Conservation (phyloP, 768 basidiomycete genomes). For the Rhodotorula paludigena region DNA sequence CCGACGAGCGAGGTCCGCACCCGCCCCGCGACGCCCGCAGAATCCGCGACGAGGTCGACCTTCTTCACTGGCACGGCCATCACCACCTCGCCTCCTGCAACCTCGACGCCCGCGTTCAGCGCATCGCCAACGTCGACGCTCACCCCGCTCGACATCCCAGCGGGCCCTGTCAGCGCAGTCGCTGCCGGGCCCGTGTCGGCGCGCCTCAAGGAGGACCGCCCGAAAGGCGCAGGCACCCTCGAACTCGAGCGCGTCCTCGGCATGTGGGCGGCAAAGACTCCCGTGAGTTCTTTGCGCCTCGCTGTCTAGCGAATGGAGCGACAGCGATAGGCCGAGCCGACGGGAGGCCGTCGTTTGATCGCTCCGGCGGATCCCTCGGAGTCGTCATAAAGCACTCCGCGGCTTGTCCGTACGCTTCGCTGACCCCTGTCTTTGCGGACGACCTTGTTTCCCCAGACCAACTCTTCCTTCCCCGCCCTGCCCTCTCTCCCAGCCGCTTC, state of each 20-base stretch:
- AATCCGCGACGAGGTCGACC: conserved; percentile 24
- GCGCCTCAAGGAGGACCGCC: conserved; percentile 7
- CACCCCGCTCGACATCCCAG: conserved; percentile 7
- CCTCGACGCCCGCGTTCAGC: background rate
- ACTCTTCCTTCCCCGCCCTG: background rate
- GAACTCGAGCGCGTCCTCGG: conserved; percentile 34
- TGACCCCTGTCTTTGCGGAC: background rate
- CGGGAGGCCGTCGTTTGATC: background rate
- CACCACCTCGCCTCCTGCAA: conserved; percentile 1
- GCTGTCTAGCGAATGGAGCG: no score
- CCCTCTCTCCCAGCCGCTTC: conserved; percentile 3
- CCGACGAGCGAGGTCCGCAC: conserved; percentile 24
- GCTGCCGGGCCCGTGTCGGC: background rate
- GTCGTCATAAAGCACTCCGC: background rate
- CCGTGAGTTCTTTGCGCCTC: conserved; percentile 7
- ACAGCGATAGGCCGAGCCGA: background rate
- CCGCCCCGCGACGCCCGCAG: conserved; percentile 20
- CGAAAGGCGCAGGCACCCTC: conserved; percentile 30
- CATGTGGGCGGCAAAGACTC: conserved; percentile 29
- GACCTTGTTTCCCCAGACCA: background rate
- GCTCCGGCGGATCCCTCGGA: background rate
- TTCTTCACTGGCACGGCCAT: conserved; percentile 4
- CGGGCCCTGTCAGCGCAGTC: background rate
- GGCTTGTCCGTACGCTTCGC: no score
- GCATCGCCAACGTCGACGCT: background rate